Base-by-base conservation (phyloP, 1,284 basidiomycete species). In the Prillingera fragicola region DNA sequence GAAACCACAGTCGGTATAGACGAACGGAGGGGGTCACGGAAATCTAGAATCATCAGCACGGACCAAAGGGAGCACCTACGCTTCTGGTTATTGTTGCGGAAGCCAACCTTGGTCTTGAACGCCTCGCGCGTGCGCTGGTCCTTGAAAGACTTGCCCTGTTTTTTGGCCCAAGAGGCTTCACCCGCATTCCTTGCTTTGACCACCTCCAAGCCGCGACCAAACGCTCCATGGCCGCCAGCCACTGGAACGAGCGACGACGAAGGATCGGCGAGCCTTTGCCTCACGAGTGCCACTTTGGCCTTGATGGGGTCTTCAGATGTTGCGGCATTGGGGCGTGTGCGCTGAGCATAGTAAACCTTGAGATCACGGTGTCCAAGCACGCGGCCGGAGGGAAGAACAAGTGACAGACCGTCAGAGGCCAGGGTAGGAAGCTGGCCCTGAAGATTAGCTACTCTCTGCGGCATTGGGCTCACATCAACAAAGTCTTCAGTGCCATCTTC, bases 331-430 rank as follows among this genome's bases (percentile, higher is more conserved):
- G 69, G 59, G 5, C 70, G 62, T 67, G 86, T 82, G 2, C 83
- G 84, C 70, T 97, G 94, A 3, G 82, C 78, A 69, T 97, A 95
- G 69, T 95, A 92, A 26, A 85, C 79, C 37, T 79, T 79, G 74
- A 97, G 80, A 31, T 82, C 82, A 27, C 92, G 83, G 63, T 99
- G 95, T 0, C 92, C 92, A 53, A 99, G 84, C 8, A 88, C 82
- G 9, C 83, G 80, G 31, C 95, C 95, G 0, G 91, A 94, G 0
- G 95, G 91, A 6, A 99, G 78, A 6, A 95, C 84, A n/a, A 99
- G 83, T 57, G 97, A 94, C 59, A 84, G 82, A 28, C 82, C 72
- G 25, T 75, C 73, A 26, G 75, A 69, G 12, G 72, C 72, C 15
- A 71, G 59, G 3, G 60, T 54, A 7, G 62, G 48, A 10, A 43